Evolutionary conservation across 257 asterid genomes (phyloP), one percentile per base, ranked within the genome.

Genomic region (Solanum neorickii): DNA sequence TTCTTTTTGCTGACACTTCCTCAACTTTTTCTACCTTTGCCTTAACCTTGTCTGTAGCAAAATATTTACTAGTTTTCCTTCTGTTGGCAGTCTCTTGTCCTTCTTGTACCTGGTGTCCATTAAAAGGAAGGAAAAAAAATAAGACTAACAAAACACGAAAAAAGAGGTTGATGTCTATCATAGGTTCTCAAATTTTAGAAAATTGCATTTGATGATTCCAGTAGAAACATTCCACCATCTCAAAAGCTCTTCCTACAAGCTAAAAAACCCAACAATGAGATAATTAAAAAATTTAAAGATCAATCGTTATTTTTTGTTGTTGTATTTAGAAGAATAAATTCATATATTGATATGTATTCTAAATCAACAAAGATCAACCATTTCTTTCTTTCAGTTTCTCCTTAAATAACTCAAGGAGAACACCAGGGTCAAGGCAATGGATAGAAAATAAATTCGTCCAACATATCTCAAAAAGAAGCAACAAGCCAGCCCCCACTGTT

Each of bases 21-120:
- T 93, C 95, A 83, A 89, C 91, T 72, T 91, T 94, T 90, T 87
- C 91, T 88, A 91, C 98, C 83, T 92, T 93, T 39, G 80, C 88
- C 82, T 82, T 89, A 76, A 90, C 91, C 59, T 86, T 92, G 42
- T 93, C 93, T 75, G 93, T 89, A 72, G 93, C 91, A 91, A 97
- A 97, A 90, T 95, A 97, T 92, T 96, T 97, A 88, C 99, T 97
- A 42, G 98, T 96, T 93, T 95, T 97, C 95, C 93, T 92, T 88
- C 99, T 91, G 83, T 95, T 90, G 20, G 94, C 80, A 89, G 93
- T 91, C 90, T 94, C 98, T 83, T 92, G 94, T 86, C 90, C 92
- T 87, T 91, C 95, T 86, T 91, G 94, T 62, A 65, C 93, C 98
- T 94, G 35, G 83, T 66, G 82, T 77, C 56, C 86, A 76, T 83